Evolutionary conservation across 768 basidiomycete species (phyloP).

Genomic region (Lactarius sanguifluus): DNA sequence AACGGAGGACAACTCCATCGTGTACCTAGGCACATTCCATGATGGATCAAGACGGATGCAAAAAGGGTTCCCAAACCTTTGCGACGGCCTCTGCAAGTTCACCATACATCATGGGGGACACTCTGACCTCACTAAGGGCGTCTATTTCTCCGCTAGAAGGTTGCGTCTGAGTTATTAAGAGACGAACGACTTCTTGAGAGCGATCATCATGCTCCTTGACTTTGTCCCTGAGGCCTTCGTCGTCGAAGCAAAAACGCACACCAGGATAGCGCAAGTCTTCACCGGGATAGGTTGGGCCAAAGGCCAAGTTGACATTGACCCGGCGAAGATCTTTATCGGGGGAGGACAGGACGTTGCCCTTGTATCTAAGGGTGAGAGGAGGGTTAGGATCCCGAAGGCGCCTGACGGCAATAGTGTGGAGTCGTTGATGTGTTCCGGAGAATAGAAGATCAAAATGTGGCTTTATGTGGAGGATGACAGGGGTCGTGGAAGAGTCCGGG

Average conservation of each 20-base stretch:
- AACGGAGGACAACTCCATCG: conserved; percentile 67
- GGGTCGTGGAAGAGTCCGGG: conserved; percentile 67
- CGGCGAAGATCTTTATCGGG: conserved; percentile 59
- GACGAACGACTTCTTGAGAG: conserved; percentile 72
- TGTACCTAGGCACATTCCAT: conserved; percentile 51
- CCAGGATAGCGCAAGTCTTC: conserved; percentile 81
- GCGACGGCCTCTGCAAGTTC: conserved; percentile 67
- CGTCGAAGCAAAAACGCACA: conserved; percentile 81
- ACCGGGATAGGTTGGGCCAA: conserved; percentile 81
- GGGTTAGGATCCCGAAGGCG: conserved; percentile 66
- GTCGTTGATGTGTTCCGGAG: conserved; percentile 72
- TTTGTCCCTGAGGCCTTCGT: conserved; percentile 56
- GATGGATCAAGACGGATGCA: conserved; percentile 3
- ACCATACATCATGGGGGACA: conserved; percentile 67
- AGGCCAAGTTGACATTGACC: conserved; percentile 64
- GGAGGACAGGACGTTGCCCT: conserved; percentile 61
- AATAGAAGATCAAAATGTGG: conserved; percentile 87
- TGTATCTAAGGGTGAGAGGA: conserved; percentile 67
- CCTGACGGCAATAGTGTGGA: conserved; percentile 75
- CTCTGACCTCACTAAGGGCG: conserved; percentile 69
- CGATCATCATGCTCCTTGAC: conserved; percentile 55
- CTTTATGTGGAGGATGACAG: conserved; percentile 73
- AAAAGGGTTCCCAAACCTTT: conserved; percentile 46
- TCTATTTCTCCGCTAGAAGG: conserved; percentile 55
- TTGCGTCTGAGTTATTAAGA: conserved; percentile 71